Evolutionary conservation across 352 stramenopile genomes (phyloP).

Genomic region (Phytophthora podocarpi): DNA sequence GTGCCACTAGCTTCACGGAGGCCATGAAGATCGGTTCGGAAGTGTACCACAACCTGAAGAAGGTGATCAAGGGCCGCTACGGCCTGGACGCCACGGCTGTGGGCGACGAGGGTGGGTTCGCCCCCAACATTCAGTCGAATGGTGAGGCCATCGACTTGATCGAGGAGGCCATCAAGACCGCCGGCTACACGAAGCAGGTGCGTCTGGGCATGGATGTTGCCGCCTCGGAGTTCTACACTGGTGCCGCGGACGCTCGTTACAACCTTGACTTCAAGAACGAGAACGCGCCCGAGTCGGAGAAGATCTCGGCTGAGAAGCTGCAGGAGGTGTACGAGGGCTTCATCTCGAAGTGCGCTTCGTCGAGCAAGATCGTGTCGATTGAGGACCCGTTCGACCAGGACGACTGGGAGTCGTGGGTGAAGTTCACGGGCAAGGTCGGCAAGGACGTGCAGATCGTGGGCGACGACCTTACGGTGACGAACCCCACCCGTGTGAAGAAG

Average conservation of each 20-base stretch:
- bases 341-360: slow-evolving; percentile 81
- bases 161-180: slow-evolving; percentile 96
- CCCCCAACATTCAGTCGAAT: slow-evolving; percentile 97
- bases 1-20: slow-evolving; percentile 91
- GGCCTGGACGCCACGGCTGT: slow-evolving; percentile 98
- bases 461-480: slow-evolving; percentile 99
- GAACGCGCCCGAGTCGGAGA: slow-evolving; percentile 89
- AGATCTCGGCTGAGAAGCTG: slow-evolving; percentile 94
- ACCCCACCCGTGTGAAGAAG: slow-evolving; percentile 96
- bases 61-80: slow-evolving; percentile 99
- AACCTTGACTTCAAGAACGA: slow-evolving; percentile 99
- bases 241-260: slow-evolving; percentile 93
- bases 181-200: slow-evolving; percentile 97
- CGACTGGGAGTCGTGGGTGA: slow-evolving; percentile 97
- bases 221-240: slow-evolving; percentile 97
- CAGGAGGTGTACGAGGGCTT: slow-evolving; percentile 96
- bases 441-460: slow-evolving; percentile 98
- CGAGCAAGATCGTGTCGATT: slow-evolving; percentile 98
- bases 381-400: slow-evolving; percentile 99
- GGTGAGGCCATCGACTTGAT: slow-evolving; percentile 97
- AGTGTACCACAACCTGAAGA: slow-evolving; percentile 99
- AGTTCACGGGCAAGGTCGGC: slow-evolving; percentile 89
- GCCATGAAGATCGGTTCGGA: slow-evolving; percentile 98
- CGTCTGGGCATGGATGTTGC: slow-evolving; percentile 98
- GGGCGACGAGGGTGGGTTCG: slow-evolving; percentile 99